Evolutionary conservation across 768 basidiomycete species (phyloP), one percentile per base, ranked within the genome.

Genomic region (Butyriboletus loyo): DNA sequence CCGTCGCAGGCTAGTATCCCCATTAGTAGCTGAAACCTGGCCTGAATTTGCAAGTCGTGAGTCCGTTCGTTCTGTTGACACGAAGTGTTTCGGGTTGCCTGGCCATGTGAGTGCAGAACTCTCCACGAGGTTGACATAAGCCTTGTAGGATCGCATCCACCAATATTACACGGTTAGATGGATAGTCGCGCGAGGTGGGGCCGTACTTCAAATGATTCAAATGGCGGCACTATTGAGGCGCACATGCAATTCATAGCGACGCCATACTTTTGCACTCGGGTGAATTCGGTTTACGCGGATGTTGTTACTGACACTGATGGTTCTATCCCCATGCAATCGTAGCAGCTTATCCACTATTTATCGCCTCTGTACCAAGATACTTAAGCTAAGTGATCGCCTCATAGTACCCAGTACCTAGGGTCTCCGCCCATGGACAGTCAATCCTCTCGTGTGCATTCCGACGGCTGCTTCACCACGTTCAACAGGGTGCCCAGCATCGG

Each of bases 401-500:
- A 24, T 43, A 35, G 28, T 24, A 53, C 25, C 31, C 43, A 36
- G 28, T 58, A 32, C 44, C 22, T 25, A 2, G 11, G 24, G 35
- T 53, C 44, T 7, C 21, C 36, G 35, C n/a, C 44, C 49, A 64
- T 55, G 53, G 42, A 47, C 28, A 35, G 38, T 32, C 50, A 22
- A 46, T 34, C 25, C 8, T 15, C 39, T 14, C n/a, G n/a, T 13
- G 17, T 35, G 30, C 42, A 44, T 24, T 24, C 39, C 5, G 30
- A 55, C 21, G 15, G 22, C 7, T 5, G 30, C 27, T 37, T 35
- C 24, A 21, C 54, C 17, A 25, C 28, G 24, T 11, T 41, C 17
- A 35, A 46, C 25, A 19, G 9, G 10, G 11, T 25, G 5, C 41
- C 36, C 14, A 50, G 43, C 28, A 8, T 34, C n/a, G 44, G 5